phyloP scores from a whole-genome alignment of 106 monocot species.

The Alisma plantagoaquatica region DNA sequence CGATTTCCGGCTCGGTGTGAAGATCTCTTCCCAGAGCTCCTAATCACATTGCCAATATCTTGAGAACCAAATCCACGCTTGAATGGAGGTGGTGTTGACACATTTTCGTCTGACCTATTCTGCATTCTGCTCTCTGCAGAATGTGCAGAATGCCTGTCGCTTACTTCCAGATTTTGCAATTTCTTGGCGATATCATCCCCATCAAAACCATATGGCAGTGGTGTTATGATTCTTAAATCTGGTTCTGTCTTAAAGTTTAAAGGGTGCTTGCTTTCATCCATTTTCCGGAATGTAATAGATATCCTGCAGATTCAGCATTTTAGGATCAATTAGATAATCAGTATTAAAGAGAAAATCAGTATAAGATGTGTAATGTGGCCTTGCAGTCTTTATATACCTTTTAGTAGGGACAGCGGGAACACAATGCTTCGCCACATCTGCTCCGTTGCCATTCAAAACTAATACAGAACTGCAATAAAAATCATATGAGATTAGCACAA shows the following conservation, averaged over 20 bases:
- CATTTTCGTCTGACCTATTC: neutral
- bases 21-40: neutral
- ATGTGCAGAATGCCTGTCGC: neutral
- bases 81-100: neutral
- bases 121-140: neutral
- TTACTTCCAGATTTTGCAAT: too few relatives aligned
- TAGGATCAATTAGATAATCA: too few relatives aligned
- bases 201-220: conserved; percentile 10
- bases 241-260: conserved; percentile 21
- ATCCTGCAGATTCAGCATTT: conserved; percentile 24
- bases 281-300: conserved; percentile 63
- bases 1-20: neutral
- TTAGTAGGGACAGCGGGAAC: conserved; percentile 30
- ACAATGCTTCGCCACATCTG: conserved; percentile 44
- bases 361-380: conserved; percentile 29
- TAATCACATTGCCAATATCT: neutral
- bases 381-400: conserved; percentile 12
- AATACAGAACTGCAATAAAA: conserved; percentile 41
- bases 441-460: conserved; percentile 53
- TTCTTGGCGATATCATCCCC: too few relatives aligned
- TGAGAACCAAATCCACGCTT: neutral
- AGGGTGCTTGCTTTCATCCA: conserved; percentile 45
- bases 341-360: conserved; percentile 5
- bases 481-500: neutral
- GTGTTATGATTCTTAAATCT: conserved; percentile 26